Base-by-base conservation (phyloP, 305 asterid genomes). In the Fraxinus sp. region DNA sequence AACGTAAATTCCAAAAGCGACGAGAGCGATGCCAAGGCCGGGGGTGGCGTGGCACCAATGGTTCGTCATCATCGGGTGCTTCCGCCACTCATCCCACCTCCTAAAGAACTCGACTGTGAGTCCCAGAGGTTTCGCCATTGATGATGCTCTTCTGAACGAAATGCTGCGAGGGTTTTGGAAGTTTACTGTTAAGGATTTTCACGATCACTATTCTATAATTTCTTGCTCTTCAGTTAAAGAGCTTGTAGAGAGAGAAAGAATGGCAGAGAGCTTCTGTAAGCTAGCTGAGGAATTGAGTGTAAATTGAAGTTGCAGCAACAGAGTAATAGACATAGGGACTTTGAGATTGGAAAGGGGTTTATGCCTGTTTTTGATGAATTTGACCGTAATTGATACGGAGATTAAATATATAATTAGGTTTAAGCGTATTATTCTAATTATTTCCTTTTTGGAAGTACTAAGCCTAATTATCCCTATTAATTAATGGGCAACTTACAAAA, bases 1-100 rank as follows among this genome's bases (percentile, higher is more conserved):
- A 82, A 92, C 89, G 88, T 93, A 95, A 82, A 95, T 74, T 13
- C 93, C 91, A 86, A 95, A 95, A 78, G 98, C 98, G 26, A 86
- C 97, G 3, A 91, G 83, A 3, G 92, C 97, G 92, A 88, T 93
- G 79, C 97, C 95, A 64, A 95, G 95, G 26, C 98, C 98, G 6
- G 98, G 98, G 18, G 86, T 75, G 74, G 98, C 98, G 84, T 95
- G 95, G 78, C 97, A 97, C 90, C 95, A 85, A 85, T 95, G 98
- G 32, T 90, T 92, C 28, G 80, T 75, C 79, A 95, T 79, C 95
- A 90, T 90, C 76, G 91, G 93, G 84, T 88, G 90, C 86, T 87
- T 87, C 79, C 93, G 79, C 93, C 93, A 93, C 86, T 84, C 97
- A 62, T 93, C 98, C 44, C 98, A 90, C 66, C 97, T 88, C 91